Percentiles rank a stretch among this genome's conserved stretches.
phyloP scores from a whole-genome alignment of 345 rosid genomes.

The Citrus sp. region DNA sequence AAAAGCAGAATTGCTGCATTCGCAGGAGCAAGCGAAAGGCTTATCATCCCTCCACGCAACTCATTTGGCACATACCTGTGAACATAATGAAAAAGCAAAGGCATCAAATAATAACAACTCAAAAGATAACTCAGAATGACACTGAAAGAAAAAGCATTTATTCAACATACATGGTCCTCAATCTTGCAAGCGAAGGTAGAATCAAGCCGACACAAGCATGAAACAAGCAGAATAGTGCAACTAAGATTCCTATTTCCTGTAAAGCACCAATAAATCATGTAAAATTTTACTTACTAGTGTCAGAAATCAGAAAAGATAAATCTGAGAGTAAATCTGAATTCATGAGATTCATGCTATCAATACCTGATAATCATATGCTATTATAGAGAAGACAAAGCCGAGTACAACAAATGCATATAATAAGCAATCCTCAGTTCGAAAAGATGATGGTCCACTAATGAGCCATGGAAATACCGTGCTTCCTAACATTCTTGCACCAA shows the following conservation, averaged over 20 bases:
- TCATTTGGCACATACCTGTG: slow-evolving; percentile 86
- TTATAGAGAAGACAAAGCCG: slow-evolving; percentile 61
- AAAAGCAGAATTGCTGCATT: slow-evolving; percentile 64
- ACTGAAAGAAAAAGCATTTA: not conserved
- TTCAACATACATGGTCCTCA: slow-evolving; percentile 74
- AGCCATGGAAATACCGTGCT: slow-evolving; percentile 89
- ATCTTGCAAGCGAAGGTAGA: slow-evolving; percentile 80
- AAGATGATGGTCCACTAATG: slow-evolving; percentile 52
- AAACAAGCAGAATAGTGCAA: slow-evolving; percentile 68
- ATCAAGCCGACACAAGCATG: slow-evolving; percentile 70
- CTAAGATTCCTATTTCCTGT: slow-evolving; percentile 83
- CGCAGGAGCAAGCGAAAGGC: slow-evolving; percentile 81
- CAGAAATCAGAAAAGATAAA: slow-evolving; percentile 1
- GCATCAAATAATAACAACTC: not conserved
- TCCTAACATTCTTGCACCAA: slow-evolving; percentile 96
- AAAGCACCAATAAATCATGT: slow-evolving; percentile 14
- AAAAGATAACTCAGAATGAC: not conserved
- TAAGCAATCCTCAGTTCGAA: slow-evolving; percentile 78
- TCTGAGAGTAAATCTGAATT: not conserved
- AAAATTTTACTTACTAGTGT: slow-evolving; percentile 4
- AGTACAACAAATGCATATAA: slow-evolving; percentile 51
- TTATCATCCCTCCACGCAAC: slow-evolving; percentile 94
- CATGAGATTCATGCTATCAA: not conserved
- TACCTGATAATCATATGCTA: slow-evolving; percentile 98
- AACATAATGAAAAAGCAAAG: slow-evolving; percentile 14